Conservation (phyloP, 352 stramenopile species). For the Blastocystis sp. region DNA sequence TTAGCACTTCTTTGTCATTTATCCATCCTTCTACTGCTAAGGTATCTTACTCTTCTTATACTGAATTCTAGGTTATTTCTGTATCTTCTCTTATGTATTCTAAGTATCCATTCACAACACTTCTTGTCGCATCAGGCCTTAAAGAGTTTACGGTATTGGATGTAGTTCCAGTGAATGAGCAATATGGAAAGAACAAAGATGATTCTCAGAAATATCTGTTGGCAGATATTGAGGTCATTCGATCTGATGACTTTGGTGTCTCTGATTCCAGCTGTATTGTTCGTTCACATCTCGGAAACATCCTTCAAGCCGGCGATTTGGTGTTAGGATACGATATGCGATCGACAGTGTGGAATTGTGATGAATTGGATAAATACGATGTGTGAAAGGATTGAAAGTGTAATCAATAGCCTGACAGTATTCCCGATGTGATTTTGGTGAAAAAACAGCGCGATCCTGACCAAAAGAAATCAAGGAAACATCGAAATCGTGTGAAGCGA, state of each 20-base stretch:
- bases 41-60: slow-evolving; percentile 78
- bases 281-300: slow-evolving; percentile 85
- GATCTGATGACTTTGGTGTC: slow-evolving; percentile 77
- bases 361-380: slow-evolving; percentile 69
- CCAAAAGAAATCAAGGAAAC: slow-evolving; percentile 37
- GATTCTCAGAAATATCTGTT: slow-evolving; percentile 64
- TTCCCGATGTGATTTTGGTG: slow-evolving; percentile 53
- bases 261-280: slow-evolving; percentile 89
- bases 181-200: neutral
- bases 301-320: slow-evolving; percentile 90
- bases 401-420: neutral
- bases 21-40: slow-evolving; percentile 92
- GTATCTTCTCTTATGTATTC: slow-evolving; percentile 77
- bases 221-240: slow-evolving; percentile 73
- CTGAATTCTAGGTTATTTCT: neutral
- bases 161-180: slow-evolving; percentile 67
- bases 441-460: slow-evolving; percentile 11
- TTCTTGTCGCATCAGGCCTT: slow-evolving; percentile 82
- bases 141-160: slow-evolving; percentile 76
- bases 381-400: neutral
- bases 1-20: slow-evolving; percentile 89
- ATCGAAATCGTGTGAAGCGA: neutral
- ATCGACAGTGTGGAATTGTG: slow-evolving; percentile 85
- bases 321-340: slow-evolving; percentile 92
- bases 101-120: slow-evolving; percentile 81